Evolutionary conservation across 768 basidiomycete species (phyloP).

Genomic region (Trametopsis cervina): DNA sequence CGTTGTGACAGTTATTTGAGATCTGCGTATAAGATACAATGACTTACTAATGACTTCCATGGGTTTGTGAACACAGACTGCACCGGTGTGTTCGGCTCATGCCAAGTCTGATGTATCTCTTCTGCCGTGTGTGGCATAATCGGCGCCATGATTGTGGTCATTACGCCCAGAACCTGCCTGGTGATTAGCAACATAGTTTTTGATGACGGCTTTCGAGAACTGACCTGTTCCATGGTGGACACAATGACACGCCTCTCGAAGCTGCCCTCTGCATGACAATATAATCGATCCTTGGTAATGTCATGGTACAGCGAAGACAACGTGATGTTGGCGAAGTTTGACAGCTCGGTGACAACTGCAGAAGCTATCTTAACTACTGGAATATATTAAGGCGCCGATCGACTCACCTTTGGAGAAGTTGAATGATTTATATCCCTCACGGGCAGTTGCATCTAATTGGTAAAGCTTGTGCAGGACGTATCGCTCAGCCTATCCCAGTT

Average conservation of each 20-base stretch:
- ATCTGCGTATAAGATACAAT: not conserved
- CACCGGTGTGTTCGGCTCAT: constrained; percentile 18
- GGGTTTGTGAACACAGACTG: constrained; percentile 62
- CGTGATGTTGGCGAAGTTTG: constrained; percentile 74
- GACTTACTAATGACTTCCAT: constrained; percentile 70
- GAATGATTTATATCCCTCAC: constrained; percentile 63
- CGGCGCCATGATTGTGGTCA: constrained; percentile 72
- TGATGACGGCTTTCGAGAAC: constrained; percentile 8
- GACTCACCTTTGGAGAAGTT: constrained; percentile 76
- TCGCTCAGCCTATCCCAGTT: constrained; percentile 58
- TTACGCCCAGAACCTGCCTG: constrained; percentile 53
- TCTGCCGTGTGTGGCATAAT: constrained; percentile 88
- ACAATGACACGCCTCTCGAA: constrained; percentile 56
- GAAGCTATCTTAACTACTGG: constrained; percentile 1
- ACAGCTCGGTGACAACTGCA: constrained; percentile 64
- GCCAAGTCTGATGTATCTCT: constrained; percentile 56
- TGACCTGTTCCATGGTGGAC: constrained; percentile 65
- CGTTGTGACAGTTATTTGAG: not conserved
- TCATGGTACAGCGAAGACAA: constrained; percentile 92
- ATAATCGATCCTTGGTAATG: constrained; percentile 83
- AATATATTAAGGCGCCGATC: not conserved
- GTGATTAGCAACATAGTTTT: not conserved
- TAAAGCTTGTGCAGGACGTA: constrained; percentile 85
- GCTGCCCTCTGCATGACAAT: constrained; percentile 53
- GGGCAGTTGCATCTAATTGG: constrained; percentile 57